Evolutionary conservation across 495 filamentous ascomycete species (phyloP), one percentile per base, ranked within the genome.

Genomic region (Penicillium coprophilum): DNA sequence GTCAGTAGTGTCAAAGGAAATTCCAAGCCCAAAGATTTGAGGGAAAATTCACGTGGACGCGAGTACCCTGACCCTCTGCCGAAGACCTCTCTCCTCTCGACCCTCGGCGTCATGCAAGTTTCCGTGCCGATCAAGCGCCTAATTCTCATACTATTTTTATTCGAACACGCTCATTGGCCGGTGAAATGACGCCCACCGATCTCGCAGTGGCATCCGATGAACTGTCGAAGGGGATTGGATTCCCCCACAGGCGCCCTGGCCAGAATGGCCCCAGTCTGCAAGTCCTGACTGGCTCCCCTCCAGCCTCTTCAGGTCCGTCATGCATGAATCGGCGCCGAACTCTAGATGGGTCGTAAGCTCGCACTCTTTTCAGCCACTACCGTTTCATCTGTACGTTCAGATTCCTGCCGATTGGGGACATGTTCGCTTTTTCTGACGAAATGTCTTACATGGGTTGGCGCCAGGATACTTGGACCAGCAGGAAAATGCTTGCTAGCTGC

Each of bases 351-450:
- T 46, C 52, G 24, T 15, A 12, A 38, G 30, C 31, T 46, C 41
- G 13, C 21, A n/a, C 41, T 54, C 20, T 28, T 27, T 24, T 12
- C 30, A 20, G 17, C 30, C 40, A 46, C 52, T 6, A 46, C 31
- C 31, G 52, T 54, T 54, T 54, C 52, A 54, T 54, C 21, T 38
- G 32, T 32, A 23, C 21, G 30, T 54, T 15, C 20, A 28, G 13
- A 27, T 46, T 46, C 31, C 9, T 54, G 43, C 52, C 52, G 52
- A 54, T 54, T 54, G 52, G 52, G 38, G 43, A 23, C 2, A 54
- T 38, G 21, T 2, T 24, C 23, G 7, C 4, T 21, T 34, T 21
- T 19, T 46, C 52, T 38, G 23, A 46, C 40, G 7, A 36, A 24
- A 46, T 54, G 52, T 54, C 52, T 54, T 54, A 54, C 52, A 20